Evolutionary conservation across 1,284 basidiomycete species (phyloP).

Genomic region (Rhodotorula sp.): DNA sequence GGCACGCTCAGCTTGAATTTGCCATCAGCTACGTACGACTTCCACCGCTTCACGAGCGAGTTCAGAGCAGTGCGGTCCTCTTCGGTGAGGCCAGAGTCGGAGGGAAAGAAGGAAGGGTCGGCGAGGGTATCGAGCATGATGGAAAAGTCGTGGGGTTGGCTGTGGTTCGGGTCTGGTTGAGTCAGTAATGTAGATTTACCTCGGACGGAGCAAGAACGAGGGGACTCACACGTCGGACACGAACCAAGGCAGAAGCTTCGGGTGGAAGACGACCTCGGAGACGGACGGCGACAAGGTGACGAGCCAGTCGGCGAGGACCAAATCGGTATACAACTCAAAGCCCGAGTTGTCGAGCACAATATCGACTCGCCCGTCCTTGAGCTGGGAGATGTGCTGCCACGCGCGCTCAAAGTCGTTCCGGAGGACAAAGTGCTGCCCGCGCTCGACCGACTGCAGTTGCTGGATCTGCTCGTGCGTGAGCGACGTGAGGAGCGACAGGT

Average conservation of each 20-base stretch:
- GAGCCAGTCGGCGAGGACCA: conserved; percentile 91
- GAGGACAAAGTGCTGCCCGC: conserved; percentile 73
- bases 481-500: conserved; percentile 77
- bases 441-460: conserved; percentile 74
- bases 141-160: conserved; percentile 46
- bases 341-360: conserved; percentile 79
- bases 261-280: conserved; percentile 79
- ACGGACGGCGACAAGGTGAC: conserved; percentile 81
- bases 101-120: conserved; percentile 59
- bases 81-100: conserved; percentile 45
- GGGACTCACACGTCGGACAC: conserved; percentile 58
- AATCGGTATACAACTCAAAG: conserved; percentile 75
- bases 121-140: conserved; percentile 52
- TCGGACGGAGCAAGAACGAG: not conserved
- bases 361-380: conserved; percentile 68
- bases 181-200: not conserved
- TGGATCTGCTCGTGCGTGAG: conserved; percentile 76
- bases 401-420: conserved; percentile 74
- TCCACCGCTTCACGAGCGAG: conserved; percentile 70
- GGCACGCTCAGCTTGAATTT: conserved; percentile 73
- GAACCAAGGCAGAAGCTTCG: conserved; percentile 89
- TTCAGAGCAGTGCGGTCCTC: conserved; percentile 52
- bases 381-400: conserved; percentile 68
- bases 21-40: conserved; percentile 65
- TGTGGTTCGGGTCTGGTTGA: not conserved